Evolutionary conservation across 164 flowering plant species (phyloP), one percentile per base, ranked within the genome.

Genomic region (Tetrastigma voinierianum): DNA sequence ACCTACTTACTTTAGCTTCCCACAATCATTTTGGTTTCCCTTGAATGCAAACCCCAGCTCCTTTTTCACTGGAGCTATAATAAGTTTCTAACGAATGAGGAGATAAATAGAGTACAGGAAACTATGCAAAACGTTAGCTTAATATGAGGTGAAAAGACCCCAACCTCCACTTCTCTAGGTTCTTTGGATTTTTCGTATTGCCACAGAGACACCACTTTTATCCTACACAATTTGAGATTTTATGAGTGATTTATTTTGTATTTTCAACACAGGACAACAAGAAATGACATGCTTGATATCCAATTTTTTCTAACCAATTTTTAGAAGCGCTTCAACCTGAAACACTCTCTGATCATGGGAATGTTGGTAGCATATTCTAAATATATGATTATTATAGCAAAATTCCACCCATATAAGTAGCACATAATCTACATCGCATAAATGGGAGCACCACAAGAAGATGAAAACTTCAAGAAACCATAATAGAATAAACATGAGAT

Each of bases 1-100:
- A n/a, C 15, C 49, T 88, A 93, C 99, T 97, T 93, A 73, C 11
- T n/a, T n/a, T n/a, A n/a, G 98, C 96, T 80, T 96, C n/a, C 96
- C 74, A 87, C 83, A 17, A 96, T 83, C 70, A 59, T 86, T 96
- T 67, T 93, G 99, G 76, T 64, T 77, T 46, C 90, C 93, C 82
- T 89, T 93, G 71, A 96, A 96, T 54, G 94, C 95, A 73, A 89
- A 94, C 48, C 97, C 98, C 32, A 96, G 73, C 69, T 92, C 98
- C 71, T 88, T 88, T 71, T 90, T 96, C 57, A 82, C 86, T 25
- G 99, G 96, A 52, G 85, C 61, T 55, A 96, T 89, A 55, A 88
- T 86, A 46, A 94, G 74, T 86, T 90, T 85, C 97, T 94, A 89
- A 51, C n/a, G n/a, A 74, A 74, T 51, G 40, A 32, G 0, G 6